A percentile compares a stretch with the other conserved stretches of the same genome.
Conservation (phyloP, 768 basidiomycete genomes). For the Chalciporus chontae region DNA sequence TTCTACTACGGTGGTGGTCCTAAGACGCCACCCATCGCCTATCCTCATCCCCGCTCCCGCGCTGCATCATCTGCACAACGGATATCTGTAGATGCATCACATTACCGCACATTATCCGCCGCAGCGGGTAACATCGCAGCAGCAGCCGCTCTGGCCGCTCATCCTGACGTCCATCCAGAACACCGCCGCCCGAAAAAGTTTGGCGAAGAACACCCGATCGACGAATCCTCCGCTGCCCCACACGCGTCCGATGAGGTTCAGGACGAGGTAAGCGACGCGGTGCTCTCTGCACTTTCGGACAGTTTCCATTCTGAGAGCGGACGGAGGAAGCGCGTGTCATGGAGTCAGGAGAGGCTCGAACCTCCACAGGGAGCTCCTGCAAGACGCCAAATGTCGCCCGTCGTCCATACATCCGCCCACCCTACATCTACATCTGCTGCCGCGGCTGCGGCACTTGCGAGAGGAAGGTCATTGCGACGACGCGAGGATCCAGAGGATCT, state of each 20-base stretch:
- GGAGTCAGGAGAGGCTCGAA: slow-evolving; percentile 71
- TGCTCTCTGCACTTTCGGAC: slow-evolving; percentile 57
- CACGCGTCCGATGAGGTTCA: slow-evolving; percentile 22
- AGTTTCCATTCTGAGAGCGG: slow-evolving; percentile 77
- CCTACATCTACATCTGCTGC: slow-evolving; percentile 23
- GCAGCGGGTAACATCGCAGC: slow-evolving; percentile 72
- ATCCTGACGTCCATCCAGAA: slow-evolving; percentile 47
- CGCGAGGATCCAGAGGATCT: slow-evolving; percentile 27
- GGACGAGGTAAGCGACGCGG: slow-evolving; percentile 50
- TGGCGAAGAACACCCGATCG: slow-evolving; percentile 19
- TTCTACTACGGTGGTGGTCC: slow-evolving; percentile 59
- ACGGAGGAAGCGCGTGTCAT: slow-evolving; percentile 57
- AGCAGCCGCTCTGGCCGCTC: slow-evolving; percentile 65
- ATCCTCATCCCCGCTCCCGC: slow-evolving; percentile 40
- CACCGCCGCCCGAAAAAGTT: slow-evolving; percentile 32
- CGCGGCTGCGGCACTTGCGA: slow-evolving; percentile 25
- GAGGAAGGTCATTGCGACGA: slow-evolving; percentile 47
- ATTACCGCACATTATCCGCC: slow-evolving; percentile 65
- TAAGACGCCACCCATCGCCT: slow-evolving; percentile 33
- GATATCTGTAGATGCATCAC: slow-evolving; percentile 52
- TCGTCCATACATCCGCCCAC: slow-evolving; percentile 31
- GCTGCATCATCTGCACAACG: slow-evolving; percentile 44
- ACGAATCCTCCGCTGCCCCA: slow-evolving; percentile 15
- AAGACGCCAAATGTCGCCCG: slow-evolving; percentile 32
- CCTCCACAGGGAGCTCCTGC: slow-evolving; percentile 39